Conservation (phyloP, 306 rosid genomes). For the Prunus padus region DNA sequence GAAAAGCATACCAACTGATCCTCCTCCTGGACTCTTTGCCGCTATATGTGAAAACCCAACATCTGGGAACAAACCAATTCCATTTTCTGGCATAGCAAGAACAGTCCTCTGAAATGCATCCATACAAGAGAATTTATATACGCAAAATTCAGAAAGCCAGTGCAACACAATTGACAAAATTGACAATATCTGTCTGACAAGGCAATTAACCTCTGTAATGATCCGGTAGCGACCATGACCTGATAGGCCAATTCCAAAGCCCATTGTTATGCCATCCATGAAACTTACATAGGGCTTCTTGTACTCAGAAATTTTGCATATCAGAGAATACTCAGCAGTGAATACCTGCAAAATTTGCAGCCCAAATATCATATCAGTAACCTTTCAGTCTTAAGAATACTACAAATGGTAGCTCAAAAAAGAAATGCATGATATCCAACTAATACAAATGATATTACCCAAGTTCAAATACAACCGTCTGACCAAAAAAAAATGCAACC, state of each 20-base stretch:
- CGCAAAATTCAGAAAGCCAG: slow-evolving; percentile 19
- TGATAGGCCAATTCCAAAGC: slow-evolving; percentile 95
- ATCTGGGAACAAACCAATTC: slow-evolving; percentile 95
- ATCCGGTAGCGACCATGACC: slow-evolving; percentile 92
- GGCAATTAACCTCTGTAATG: slow-evolving; percentile 72
- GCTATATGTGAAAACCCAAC: slow-evolving; percentile 95
- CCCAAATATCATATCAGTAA: slow-evolving; percentile 25
- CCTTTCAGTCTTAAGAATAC: slow-evolving; percentile 20
- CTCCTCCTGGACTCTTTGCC: slow-evolving; percentile 93
- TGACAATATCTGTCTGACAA: slow-evolving; percentile 16
- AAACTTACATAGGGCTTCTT: slow-evolving; percentile 87
- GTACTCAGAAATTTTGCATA: slow-evolving; percentile 86
- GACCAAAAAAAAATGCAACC: too few relatives aligned
- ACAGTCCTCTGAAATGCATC: slow-evolving; percentile 67
- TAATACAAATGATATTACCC: slow-evolving; percentile 1
- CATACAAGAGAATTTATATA: neutral
- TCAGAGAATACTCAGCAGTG: slow-evolving; percentile 87
- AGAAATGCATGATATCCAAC: neutral
- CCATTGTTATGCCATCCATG: slow-evolving; percentile 99
- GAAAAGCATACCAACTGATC: slow-evolving; percentile 74
- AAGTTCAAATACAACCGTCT: neutral
- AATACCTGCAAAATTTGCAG: slow-evolving; percentile 61
- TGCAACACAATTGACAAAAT: neutral
- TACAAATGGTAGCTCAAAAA: slow-evolving; percentile 8
- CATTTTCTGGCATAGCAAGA: slow-evolving; percentile 99